These are phyloP conservation scores for Xylaria hypoxylon DNA, from an alignment of 2,329 filamentous ascomycete species.

Conservation along the genomic window DNA sequence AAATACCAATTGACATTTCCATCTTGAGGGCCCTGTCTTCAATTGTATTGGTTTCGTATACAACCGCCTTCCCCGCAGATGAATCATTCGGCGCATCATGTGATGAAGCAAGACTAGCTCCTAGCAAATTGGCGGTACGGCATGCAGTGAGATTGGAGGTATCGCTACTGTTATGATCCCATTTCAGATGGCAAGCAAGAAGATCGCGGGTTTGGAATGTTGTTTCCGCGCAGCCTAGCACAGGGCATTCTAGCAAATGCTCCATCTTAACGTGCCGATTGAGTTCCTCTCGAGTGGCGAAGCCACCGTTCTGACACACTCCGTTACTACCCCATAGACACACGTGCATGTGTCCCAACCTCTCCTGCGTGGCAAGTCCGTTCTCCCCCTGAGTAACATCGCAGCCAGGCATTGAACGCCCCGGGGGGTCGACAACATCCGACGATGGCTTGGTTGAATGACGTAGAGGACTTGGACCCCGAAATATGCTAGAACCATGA, in stretches of 20 bases:
- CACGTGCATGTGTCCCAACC: constrained; percentile 49
- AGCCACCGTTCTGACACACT: constrained; percentile 52
- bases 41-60: constrained; percentile 12
- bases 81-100: background rate
- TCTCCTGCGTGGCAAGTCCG: constrained; percentile 38
- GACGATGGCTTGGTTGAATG: constrained; percentile 20
- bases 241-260: constrained; percentile 58
- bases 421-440: background rate
- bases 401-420: background rate
- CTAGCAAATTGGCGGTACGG: constrained; percentile 41
- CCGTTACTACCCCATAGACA: constrained; percentile 55
- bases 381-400: constrained; percentile 12
- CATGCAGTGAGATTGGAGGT: constrained; percentile 24
- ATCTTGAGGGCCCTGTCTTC: constrained; percentile 48
- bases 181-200: constrained; percentile 54
- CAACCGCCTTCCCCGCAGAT: background rate
- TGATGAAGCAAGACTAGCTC: constrained; percentile 4
- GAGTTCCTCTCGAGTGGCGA: constrained; percentile 54
- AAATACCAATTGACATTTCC: constrained; percentile 47
- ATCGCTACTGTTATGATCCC: constrained; percentile 49
- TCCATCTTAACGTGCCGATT: constrained; percentile 59
- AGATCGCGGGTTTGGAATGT: constrained; percentile 52
- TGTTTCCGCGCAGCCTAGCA: constrained; percentile 54
- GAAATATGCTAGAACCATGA: constrained; percentile 18
- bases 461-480: constrained; percentile 42